Percentiles rank a stretch among this genome's conserved stretches.
Evolutionary conservation across 2,329 filamentous ascomycete genomes (phyloP).

Genomic region (Penicillium hesseltinei): DNA sequence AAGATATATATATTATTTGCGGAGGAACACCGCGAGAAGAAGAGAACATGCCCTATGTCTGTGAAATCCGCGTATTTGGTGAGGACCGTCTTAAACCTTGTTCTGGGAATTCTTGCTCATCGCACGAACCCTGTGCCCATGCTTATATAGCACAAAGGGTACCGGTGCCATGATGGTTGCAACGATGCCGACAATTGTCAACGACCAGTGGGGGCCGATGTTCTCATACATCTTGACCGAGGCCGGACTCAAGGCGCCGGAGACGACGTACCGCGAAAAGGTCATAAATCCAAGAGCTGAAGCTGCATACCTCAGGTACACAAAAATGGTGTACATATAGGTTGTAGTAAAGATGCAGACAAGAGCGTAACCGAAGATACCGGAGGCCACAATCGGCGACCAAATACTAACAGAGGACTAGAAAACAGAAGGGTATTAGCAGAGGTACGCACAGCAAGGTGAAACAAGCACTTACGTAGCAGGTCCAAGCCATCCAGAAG

Average conservation of each 20-base stretch:
- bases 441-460: not conserved
- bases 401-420: slow-evolving; percentile 46
- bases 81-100: not conserved
- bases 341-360: slow-evolving; percentile 50
- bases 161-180: slow-evolving; percentile 4
- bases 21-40: not conserved
- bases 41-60: not conserved
- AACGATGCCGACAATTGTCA: slow-evolving; percentile 38
- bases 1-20: not conserved
- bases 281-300: slow-evolving; percentile 46
- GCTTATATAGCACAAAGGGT: slow-evolving; percentile 7
- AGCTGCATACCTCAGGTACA: slow-evolving; percentile 53
- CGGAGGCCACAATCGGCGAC: slow-evolving; percentile 51
- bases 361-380: slow-evolving; percentile 52
- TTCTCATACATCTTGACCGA: slow-evolving; percentile 39
- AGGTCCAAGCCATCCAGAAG: slow-evolving; percentile 6
- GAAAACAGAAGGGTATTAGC: not conserved
- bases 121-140: slow-evolving; percentile 1
- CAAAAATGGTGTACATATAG: slow-evolving; percentile 58
- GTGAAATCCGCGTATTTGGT: not conserved
- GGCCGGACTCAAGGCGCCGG: slow-evolving; percentile 36
- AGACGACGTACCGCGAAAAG: slow-evolving; percentile 39
- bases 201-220: slow-evolving; percentile 40
- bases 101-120: not conserved
- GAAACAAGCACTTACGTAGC: slow-evolving; percentile 16